Conservation (phyloP, 2,329 filamentous ascomycete species). For the Aschersonia sp. region DNA sequence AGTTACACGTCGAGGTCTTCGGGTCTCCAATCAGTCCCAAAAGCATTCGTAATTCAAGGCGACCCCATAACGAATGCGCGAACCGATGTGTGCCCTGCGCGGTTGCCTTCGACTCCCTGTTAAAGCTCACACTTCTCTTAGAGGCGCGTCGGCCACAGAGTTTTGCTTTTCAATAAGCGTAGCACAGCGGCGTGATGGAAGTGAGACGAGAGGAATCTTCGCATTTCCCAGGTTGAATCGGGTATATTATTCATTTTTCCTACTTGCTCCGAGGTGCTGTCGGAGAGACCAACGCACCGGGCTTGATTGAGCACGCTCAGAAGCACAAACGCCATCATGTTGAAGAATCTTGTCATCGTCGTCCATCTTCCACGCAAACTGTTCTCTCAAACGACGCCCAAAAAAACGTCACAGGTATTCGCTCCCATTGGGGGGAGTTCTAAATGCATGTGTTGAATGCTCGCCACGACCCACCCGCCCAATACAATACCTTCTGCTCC, state of each 20-base stretch:
- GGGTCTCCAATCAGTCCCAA: too few species aligned
- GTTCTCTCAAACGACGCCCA: slow-evolving; percentile 12
- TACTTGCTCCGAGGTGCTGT: slow-evolving; percentile 1
- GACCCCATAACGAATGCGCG: too few species aligned
- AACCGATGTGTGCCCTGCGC: too few species aligned
- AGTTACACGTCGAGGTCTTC: too few species aligned
- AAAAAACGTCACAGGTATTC: slow-evolving; percentile 4
- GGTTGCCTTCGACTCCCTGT: too few species aligned
- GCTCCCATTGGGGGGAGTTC: slow-evolving; percentile 13
- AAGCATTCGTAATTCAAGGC: too few species aligned
- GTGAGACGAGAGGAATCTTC: neutral
- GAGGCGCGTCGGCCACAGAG: too few species aligned
- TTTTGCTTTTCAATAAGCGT: too few species aligned
- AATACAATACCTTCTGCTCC: slow-evolving; percentile 11
- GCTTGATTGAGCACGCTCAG: neutral
- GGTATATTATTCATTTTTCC: slow-evolving; percentile 6
- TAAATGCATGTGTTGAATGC: slow-evolving; percentile 27
- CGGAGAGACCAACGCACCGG: neutral
- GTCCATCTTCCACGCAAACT: slow-evolving; percentile 1
- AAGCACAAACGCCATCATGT: slow-evolving; percentile 7
- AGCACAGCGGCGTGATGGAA: too few species aligned
- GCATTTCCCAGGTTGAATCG: slow-evolving; percentile 8
- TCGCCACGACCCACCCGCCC: slow-evolving; percentile 15
- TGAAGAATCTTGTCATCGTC: slow-evolving; percentile 4
- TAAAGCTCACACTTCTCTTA: too few species aligned